Evolutionary conservation across 176 grass and related monocot species (phyloP).

Genomic region (Hordeum vulgare): MorexV3_pseudomolecules_assembly NC_058519.1:515872081-515872580

Average conservation of each 20-base stretch:
- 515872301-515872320: too few species aligned
- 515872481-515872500: slow-evolving; percentile 48
- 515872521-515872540: slow-evolving; percentile 59
- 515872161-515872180: slow-evolving; percentile 17
- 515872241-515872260: slow-evolving; percentile 42
- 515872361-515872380: slow-evolving; percentile 31
- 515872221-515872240: slow-evolving; percentile 14
- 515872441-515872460: slow-evolving; percentile 61
- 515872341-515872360: neutral
- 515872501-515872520: slow-evolving; percentile 53
- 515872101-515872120: slow-evolving; percentile 44
- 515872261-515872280: neutral
- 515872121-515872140: slow-evolving; percentile 39
- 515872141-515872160: slow-evolving; percentile 34
- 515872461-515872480: slow-evolving; percentile 70
- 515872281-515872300: neutral
- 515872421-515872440: slow-evolving; percentile 62
- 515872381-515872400: slow-evolving; percentile 27
- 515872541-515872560: slow-evolving; percentile 75
- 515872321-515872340: neutral
- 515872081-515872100: slow-evolving; percentile 59
- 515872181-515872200: neutral
- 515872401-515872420: slow-evolving; percentile 47
- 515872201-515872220: slow-evolving; percentile 27
- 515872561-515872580: slow-evolving; percentile 52